phyloP scores from a whole-genome alignment of 2,329 filamentous ascomycete genomes.

The Colletotrichum liaoningense region DNA sequence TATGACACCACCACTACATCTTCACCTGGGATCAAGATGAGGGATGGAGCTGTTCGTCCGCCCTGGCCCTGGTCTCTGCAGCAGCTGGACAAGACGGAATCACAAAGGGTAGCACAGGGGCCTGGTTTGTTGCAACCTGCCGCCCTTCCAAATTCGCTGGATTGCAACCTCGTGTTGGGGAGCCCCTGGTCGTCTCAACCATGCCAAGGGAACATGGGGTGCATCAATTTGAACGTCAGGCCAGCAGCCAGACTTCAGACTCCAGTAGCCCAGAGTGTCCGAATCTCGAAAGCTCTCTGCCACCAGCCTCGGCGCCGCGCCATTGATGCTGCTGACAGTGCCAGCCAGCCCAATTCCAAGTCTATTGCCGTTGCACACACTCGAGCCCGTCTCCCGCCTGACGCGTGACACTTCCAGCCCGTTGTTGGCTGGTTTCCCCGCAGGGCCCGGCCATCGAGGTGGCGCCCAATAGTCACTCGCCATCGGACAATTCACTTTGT shows the following conservation, averaged over 20 bases:
- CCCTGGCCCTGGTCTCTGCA: slow-evolving; percentile 11
- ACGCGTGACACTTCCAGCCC: slow-evolving; percentile 24
- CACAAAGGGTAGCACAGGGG: slow-evolving; percentile 17
- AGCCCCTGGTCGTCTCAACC: slow-evolving; percentile 8
- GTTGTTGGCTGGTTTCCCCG: slow-evolving; percentile 1
- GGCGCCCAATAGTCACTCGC: slow-evolving; percentile 30
- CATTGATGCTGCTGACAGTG: not conserved
- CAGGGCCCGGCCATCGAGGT: slow-evolving; percentile 16
- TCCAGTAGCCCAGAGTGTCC: not conserved
- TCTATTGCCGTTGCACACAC: not conserved
- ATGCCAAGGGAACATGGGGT: slow-evolving; percentile 27
- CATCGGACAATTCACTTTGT: slow-evolving; percentile 27
- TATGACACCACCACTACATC: not conserved
- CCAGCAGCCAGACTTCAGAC: not conserved
- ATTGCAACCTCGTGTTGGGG: slow-evolving; percentile 33
- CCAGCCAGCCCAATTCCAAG: slow-evolving; percentile 1
- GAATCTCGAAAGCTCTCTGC: not conserved
- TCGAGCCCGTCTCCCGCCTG: slow-evolving; percentile 8
- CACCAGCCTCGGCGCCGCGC: slow-evolving; percentile 12
- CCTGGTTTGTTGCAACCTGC: slow-evolving; percentile 1
- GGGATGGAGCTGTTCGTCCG: slow-evolving; percentile 19
- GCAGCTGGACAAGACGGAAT: slow-evolving; percentile 19
- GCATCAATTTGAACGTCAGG: slow-evolving; percentile 20
- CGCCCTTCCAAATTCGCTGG: slow-evolving; percentile 10
- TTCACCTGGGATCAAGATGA: slow-evolving; percentile 16